Evolutionary conservation across 2,329 filamentous ascomycete species (phyloP).

Genomic region (Fusarium sulawesiense): DNA sequence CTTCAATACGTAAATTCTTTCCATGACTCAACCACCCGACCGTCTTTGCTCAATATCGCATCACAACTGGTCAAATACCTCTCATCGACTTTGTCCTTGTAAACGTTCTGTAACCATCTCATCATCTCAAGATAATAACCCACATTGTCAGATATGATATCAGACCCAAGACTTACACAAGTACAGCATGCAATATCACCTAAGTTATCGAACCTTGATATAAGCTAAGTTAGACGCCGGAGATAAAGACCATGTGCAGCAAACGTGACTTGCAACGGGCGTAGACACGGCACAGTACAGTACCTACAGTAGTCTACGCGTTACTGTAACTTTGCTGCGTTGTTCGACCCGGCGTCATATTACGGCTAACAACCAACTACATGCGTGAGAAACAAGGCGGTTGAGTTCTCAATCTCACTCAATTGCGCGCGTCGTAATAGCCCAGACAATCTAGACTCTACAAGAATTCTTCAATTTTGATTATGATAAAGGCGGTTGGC

Average conservation of each 20-base stretch:
- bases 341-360: not conserved
- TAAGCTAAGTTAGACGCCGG: constrained; percentile 2
- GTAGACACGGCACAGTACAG: not conserved
- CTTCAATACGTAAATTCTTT: constrained; percentile 20
- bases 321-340: not conserved
- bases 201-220: constrained; percentile 12
- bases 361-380: not conserved
- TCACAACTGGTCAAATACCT: constrained; percentile 3
- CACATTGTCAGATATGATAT: not conserved
- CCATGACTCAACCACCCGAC: constrained; percentile 6
- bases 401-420: constrained; percentile 15
- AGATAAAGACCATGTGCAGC: constrained; percentile 34
- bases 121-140: not conserved
- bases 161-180: not conserved
- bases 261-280: constrained; percentile 31
- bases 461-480: not conserved
- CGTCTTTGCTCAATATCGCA: constrained; percentile 17
- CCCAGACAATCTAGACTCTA: constrained; percentile 1
- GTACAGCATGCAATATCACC: not conserved
- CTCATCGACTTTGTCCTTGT: not conserved
- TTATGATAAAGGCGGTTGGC: constrained; percentile 24
- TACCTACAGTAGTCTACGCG: not conserved
- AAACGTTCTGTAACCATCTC: not conserved
- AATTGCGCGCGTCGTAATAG: not conserved
- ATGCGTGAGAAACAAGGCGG: constrained; percentile 15